Percentiles rank a stretch among this genome's conserved stretches.
These are phyloP conservation scores for Yamadazyma sp. DNA, from an alignment of 805 yeast species.

Conservation along the genomic window DNA sequence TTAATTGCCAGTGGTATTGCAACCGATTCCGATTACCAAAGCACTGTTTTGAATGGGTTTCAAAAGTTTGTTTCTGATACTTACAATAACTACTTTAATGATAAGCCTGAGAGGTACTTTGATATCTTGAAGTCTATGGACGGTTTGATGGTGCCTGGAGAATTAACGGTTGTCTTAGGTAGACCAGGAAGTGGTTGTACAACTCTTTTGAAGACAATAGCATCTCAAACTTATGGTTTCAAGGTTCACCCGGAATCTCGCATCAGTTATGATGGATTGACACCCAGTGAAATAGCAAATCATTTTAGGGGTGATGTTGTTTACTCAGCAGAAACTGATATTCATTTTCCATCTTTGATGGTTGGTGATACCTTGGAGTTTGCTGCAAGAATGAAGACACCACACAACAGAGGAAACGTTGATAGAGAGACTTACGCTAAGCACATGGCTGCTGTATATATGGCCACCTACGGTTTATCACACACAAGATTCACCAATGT, in stretches of 20 bases:
- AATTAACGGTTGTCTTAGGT: constrained; percentile 39
- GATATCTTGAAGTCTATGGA: constrained; percentile 28
- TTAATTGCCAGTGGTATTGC: constrained; percentile 60
- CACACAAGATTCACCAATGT: constrained; percentile 59
- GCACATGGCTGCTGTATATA: constrained; percentile 41
- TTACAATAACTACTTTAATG: constrained; percentile 7
- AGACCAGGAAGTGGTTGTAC: constrained; percentile 44
- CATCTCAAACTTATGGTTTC: constrained; percentile 37
- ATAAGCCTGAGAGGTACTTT: constrained; percentile 16
- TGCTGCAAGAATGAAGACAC: constrained; percentile 51
- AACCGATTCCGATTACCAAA: constrained; percentile 62
- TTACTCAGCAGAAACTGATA: constrained; percentile 52
- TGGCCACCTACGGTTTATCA: constrained; percentile 48
- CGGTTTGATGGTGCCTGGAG: constrained; percentile 43
- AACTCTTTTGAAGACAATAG: constrained; percentile 37
- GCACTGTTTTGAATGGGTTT: constrained; percentile 47
- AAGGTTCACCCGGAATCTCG: constrained; percentile 29
- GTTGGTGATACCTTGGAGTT: constrained; percentile 56
- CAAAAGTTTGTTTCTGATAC: constrained; percentile 19
- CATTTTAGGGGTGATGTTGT: constrained; percentile 37
- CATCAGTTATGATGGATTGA: constrained; percentile 34
- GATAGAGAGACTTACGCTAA: constrained; percentile 33
- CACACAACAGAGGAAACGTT: constrained; percentile 33
- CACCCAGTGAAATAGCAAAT: constrained; percentile 25
- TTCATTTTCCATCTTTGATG: constrained; percentile 54